Evolutionary conservation across 129 eudicot genomes (phyloP).

Genomic region (Chrysanthemum makinoi): DNA sequence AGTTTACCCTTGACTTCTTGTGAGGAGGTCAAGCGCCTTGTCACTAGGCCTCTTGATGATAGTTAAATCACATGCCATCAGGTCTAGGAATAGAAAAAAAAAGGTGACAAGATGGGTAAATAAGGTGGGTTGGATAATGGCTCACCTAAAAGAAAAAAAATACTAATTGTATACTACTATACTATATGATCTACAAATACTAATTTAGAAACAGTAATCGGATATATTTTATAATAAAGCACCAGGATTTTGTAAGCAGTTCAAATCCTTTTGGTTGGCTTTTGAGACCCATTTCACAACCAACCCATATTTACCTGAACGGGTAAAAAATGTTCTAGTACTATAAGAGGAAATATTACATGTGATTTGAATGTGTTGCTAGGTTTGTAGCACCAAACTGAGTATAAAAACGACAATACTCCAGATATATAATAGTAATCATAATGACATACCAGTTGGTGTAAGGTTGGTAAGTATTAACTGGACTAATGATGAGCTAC

Average conservation of each 20-base stretch:
- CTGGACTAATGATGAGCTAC: neutral
- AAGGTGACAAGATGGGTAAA: too few species aligned
- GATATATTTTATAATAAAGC: neutral
- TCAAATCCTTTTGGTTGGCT: neutral
- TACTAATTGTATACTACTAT: too few species aligned
- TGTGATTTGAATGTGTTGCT: neutral
- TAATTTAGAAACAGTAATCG: too few species aligned
- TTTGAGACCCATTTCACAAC: neutral
- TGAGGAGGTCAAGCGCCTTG: too few species aligned
- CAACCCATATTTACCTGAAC: too few species aligned
- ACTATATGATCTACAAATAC: too few species aligned
- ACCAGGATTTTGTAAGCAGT: neutral
- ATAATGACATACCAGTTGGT: neutral
- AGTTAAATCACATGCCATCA: too few species aligned
- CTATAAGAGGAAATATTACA: neutral
- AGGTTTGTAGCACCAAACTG: neutral
- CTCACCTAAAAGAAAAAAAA: too few species aligned
- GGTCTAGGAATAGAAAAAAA: too few species aligned
- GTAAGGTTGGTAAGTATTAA: neutral
- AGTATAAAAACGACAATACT: neutral
- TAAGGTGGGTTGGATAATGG: too few species aligned
- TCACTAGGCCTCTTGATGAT: too few species aligned
- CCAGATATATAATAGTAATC: neutral
- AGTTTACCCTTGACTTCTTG: too few species aligned
- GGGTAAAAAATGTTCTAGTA: neutral